Evolutionary conservation across 2,329 filamentous ascomycete genomes (phyloP).

Genomic region (Aspergillus alliaceus): DNA sequence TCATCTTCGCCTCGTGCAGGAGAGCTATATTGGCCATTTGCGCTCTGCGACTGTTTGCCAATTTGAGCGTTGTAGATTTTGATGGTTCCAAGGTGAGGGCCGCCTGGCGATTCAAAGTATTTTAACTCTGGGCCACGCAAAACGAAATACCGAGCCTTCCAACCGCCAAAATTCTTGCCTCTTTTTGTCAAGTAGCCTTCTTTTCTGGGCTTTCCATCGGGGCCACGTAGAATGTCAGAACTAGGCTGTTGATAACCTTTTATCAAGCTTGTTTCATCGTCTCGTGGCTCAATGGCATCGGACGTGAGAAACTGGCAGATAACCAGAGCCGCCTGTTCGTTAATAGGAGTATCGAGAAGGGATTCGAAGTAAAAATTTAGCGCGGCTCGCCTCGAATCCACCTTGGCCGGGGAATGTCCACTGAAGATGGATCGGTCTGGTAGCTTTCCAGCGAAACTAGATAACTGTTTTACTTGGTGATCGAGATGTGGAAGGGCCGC

Average conservation of each 20-base stretch:
- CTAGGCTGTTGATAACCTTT: conserved; percentile 36
- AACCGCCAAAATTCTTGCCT: conserved; percentile 98
- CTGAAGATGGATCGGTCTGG: conserved; percentile 86
- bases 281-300: conserved; percentile 58
- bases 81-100: conserved; percentile 88
- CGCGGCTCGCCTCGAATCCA: conserved; percentile 80
- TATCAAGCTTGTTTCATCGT: conserved; percentile 54
- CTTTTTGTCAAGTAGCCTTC: conserved; percentile 94
- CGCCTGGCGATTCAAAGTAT: conserved; percentile 90
- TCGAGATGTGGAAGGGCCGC: conserved; percentile 79
- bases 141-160: conserved; percentile 82
- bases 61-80: conserved; percentile 90
- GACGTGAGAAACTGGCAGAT: conserved; percentile 83
- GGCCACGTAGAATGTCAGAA: conserved; percentile 45
- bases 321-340: conserved; percentile 72
- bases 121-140: conserved; percentile 71
- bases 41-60: conserved; percentile 78
- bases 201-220: conserved; percentile 68
- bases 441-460: conserved; percentile 70
- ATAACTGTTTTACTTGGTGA: conserved; percentile 71
- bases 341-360: conserved; percentile 78
- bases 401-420: conserved; percentile 88
- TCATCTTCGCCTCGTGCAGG: conserved; percentile 68
- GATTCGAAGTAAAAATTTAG: conserved; percentile 84
- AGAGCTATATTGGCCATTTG: conserved; percentile 57